Percentiles rank a stretch among this genome's conserved stretches.
Conservation (phyloP, 768 basidiomycete genomes). For the Auricularia heimuer region DNA sequence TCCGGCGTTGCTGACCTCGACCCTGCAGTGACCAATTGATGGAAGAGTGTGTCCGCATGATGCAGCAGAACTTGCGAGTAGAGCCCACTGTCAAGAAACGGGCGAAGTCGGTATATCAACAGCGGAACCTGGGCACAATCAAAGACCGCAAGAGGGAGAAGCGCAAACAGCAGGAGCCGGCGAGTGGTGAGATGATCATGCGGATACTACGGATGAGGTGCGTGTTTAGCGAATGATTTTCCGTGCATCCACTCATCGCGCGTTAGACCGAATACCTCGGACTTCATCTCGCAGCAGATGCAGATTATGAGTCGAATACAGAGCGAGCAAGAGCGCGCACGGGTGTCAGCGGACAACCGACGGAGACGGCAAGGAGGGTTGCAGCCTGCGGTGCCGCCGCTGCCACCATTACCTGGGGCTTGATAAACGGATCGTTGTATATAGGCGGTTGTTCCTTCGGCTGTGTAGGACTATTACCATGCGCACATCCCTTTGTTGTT, state of each 20-base stretch:
- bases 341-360: not conserved
- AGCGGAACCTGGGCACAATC: constrained; percentile 94
- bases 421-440: not conserved
- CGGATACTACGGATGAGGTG: constrained; percentile 93
- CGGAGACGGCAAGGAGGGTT: not conserved
- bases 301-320: constrained; percentile 76
- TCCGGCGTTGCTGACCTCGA: not conserved
- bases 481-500: not conserved
- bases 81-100: constrained; percentile 75
- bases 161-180: constrained; percentile 60
- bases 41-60: constrained; percentile 93
- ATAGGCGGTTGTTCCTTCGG: not conserved
- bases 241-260: not conserved
- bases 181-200: constrained; percentile 83
- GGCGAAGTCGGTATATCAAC: constrained; percentile 84
- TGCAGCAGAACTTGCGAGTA: constrained; percentile 75
- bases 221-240: constrained; percentile 13
- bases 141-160: constrained; percentile 90
- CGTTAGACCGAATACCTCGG: constrained; percentile 61
- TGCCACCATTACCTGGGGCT: not conserved
- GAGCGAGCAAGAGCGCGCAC: constrained; percentile 70
- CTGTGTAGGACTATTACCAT: not conserved
- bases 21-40: constrained; percentile 60
- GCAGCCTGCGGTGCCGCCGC: not conserved
- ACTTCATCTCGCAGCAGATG: constrained; percentile 82